phyloP scores from a whole-genome alignment of 2,329 filamentous ascomycete genomes.

The Nectriaceae sp. region DNA sequence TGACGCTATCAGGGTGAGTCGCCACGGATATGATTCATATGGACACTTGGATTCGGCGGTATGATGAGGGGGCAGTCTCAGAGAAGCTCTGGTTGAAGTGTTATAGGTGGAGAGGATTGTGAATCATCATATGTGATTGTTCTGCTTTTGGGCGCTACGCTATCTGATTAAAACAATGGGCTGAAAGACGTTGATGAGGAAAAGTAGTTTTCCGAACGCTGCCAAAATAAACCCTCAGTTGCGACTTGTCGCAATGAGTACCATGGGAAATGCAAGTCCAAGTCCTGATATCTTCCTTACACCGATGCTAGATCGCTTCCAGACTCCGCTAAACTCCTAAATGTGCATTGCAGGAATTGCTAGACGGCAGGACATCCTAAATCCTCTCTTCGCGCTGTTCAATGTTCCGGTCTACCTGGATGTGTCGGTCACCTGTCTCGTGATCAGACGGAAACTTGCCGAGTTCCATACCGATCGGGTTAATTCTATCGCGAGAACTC shows the following conservation, averaged over 20 bases:
- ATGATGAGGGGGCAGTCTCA: no score
- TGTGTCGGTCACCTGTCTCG: slow-evolving; percentile 16
- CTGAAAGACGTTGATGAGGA: not conserved
- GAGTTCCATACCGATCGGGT: slow-evolving; percentile 36
- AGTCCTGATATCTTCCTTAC: not conserved
- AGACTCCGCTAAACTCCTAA: not conserved
- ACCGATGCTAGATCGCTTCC: not conserved
- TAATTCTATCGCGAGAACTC: slow-evolving; percentile 17
- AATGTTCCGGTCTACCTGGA: slow-evolving; percentile 33
- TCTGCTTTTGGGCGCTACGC: slow-evolving; percentile 15
- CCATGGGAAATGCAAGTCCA: not conserved
- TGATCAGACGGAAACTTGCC: slow-evolving; percentile 28
- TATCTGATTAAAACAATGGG: slow-evolving; percentile 6
- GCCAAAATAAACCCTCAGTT: not conserved
- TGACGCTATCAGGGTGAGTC: no score
- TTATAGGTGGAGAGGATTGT: no score
- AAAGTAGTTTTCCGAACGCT: no score
- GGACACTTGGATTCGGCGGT: no score
- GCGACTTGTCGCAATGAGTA: not conserved
- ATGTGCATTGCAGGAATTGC: not conserved
- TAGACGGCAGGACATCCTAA: slow-evolving; percentile 13
- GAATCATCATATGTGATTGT: no score
- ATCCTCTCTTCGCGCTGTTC: slow-evolving; percentile 35
- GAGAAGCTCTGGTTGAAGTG: no score
- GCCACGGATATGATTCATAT: no score